These are phyloP conservation scores for Gloeopeniophorella convolvens DNA, from an alignment of 768 basidiomycete genomes.

Conservation along the genomic window DNA sequence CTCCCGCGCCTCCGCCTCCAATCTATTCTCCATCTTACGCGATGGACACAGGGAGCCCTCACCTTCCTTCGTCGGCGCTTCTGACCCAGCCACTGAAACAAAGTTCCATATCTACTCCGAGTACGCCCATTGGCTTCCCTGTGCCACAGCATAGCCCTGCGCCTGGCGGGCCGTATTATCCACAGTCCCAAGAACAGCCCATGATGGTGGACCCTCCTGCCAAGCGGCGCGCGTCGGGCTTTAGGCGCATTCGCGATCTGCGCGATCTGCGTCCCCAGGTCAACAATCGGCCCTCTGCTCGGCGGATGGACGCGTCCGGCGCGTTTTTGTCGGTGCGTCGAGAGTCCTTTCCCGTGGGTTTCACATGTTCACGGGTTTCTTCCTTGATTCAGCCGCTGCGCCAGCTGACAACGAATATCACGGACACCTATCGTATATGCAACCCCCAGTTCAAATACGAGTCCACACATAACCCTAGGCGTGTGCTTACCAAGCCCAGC, in stretches of 20 bases:
- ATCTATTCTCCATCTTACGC: conserved; percentile 43
- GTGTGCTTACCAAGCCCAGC: conserved; percentile 96
- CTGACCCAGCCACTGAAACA: conserved; percentile 46
- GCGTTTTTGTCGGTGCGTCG: conserved; percentile 72
- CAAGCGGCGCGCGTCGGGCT: conserved; percentile 66
- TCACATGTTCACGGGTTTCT: conserved; percentile 16
- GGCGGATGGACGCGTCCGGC: conserved; percentile 74
- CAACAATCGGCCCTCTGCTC: conserved; percentile 52
- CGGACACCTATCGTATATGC: conserved; percentile 90
- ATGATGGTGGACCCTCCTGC: conserved; percentile 67
- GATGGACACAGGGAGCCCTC: conserved; percentile 62
- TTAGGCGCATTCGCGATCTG: conserved; percentile 69
- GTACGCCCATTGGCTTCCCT: conserved; percentile 65
- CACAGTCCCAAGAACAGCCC: conserved; percentile 48
- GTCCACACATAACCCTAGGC: conserved; percentile 86
- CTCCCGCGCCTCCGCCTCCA: conserved; percentile 31
- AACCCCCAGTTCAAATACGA: conserved; percentile 96
- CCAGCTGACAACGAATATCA: conserved; percentile 76
- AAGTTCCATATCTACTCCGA: conserved; percentile 59
- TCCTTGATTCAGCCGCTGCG: conserved; percentile 42
- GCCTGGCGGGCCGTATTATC: conserved; percentile 42
- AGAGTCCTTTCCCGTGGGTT: background rate
- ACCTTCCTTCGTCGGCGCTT: conserved; percentile 44
- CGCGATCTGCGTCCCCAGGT: conserved; percentile 75
- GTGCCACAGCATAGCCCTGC: conserved; percentile 45